Evolutionary conservation across 352 stramenopile genomes (phyloP).

Genomic region (Phytophthora litchii): DNA sequence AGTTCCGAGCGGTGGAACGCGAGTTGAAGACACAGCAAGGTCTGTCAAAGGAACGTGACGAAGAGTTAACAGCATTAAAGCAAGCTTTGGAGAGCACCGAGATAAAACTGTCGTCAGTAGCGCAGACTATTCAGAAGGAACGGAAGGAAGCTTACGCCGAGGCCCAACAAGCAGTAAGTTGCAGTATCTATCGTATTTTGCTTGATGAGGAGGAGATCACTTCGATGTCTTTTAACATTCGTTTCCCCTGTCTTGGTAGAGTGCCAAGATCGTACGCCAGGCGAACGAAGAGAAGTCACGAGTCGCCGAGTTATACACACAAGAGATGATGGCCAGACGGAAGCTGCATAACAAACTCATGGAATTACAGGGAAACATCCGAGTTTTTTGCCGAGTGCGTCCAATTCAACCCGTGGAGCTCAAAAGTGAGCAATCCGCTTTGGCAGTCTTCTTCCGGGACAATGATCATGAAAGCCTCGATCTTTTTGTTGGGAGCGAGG

Average conservation of each 20-base stretch:
- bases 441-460: conserved; percentile 75
- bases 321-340: conserved; percentile 73
- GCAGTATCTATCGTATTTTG: background rate
- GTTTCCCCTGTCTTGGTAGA: conserved; percentile 33
- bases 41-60: conserved; percentile 56
- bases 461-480: conserved; percentile 74
- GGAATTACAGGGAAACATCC: conserved; percentile 93
- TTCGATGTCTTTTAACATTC: conserved; percentile 1
- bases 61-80: conserved; percentile 45
- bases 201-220: background rate
- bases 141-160: conserved; percentile 45
- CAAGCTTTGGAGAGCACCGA: conserved; percentile 41
- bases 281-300: conserved; percentile 64
- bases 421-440: conserved; percentile 67
- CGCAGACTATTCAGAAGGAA: conserved; percentile 44
- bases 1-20: conserved; percentile 61
- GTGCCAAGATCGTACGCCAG: conserved; percentile 50
- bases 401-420: conserved; percentile 82
- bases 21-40: conserved; percentile 63
- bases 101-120: conserved; percentile 38
- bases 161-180: conserved; percentile 57
- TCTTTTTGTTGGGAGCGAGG: conserved; percentile 54
- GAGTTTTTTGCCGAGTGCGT: conserved; percentile 92
- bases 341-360: conserved; percentile 91
- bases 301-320: conserved; percentile 64